These are phyloP conservation scores for Saccharomyces kudriavzevii DNA, from an alignment of 805 yeast genomes.

Conservation along the genomic window DNA sequence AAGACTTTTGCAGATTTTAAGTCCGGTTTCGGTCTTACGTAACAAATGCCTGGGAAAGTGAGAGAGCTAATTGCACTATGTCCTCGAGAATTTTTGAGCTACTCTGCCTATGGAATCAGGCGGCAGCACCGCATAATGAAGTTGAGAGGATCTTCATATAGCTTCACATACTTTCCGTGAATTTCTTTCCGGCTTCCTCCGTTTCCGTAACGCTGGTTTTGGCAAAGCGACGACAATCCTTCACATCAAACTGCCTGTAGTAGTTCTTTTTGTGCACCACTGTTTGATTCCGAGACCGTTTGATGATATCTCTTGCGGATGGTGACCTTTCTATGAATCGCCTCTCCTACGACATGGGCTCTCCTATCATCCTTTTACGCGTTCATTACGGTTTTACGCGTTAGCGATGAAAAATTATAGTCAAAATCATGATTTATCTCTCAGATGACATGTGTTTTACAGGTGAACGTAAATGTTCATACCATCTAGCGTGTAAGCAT, in stretches of 20 bases:
- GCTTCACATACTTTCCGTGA: neutral
- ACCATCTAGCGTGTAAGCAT: neutral
- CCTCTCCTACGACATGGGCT: neutral
- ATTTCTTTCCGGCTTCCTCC: neutral
- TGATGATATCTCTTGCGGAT: neutral
- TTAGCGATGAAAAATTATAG: neutral
- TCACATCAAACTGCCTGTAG: neutral
- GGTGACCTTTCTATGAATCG: neutral
- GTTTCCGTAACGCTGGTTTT: neutral
- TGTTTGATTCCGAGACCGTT: neutral
- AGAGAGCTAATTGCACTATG: neutral
- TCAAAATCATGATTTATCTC: neutral
- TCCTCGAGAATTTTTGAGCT: neutral
- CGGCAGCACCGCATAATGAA: neutral
- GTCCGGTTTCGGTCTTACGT: neutral
- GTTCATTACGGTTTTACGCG: neutral
- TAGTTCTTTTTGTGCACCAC: neutral
- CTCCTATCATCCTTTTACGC: neutral
- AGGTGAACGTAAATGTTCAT: neutral
- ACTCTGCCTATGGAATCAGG: neutral
- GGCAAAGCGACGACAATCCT: too few species aligned
- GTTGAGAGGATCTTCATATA: neutral
- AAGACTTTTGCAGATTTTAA: neutral
- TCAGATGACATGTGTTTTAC: neutral
- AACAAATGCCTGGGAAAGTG: neutral